Evolutionary conservation across 1,284 basidiomycete species (phyloP).

Genomic region (Anthracocystis setariae): DNA sequence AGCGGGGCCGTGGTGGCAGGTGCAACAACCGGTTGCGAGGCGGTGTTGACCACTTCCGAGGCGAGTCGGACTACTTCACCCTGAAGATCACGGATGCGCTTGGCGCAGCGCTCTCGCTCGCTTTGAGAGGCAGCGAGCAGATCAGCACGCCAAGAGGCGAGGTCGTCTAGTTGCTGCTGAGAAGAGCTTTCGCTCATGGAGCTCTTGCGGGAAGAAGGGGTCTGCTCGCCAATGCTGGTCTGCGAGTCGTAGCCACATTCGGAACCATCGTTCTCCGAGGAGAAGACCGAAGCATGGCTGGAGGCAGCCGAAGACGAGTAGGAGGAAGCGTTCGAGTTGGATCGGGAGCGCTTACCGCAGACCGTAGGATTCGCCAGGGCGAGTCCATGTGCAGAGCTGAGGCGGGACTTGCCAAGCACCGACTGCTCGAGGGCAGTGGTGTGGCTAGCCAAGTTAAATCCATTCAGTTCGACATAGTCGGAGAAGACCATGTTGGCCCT

Average conservation of each 20-base stretch:
- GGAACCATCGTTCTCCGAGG: slow-evolving; percentile 26
- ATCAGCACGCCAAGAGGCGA: slow-evolving; percentile 34
- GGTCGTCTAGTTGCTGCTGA: slow-evolving; percentile 23
- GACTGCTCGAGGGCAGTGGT: slow-evolving; percentile 49
- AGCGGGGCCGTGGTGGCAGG: background rate
- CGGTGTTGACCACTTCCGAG: slow-evolving; percentile 23
- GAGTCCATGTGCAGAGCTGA: slow-evolving; percentile 5
- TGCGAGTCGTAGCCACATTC: slow-evolving; percentile 32
- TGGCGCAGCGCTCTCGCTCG: slow-evolving; percentile 30
- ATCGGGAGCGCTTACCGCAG: slow-evolving; percentile 47
- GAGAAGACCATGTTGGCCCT: slow-evolving; percentile 26
- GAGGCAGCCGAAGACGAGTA: slow-evolving; percentile 39
- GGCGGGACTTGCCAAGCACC: slow-evolving; percentile 42
- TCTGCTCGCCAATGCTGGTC: slow-evolving; percentile 35
- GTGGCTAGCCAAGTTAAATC: slow-evolving; percentile 42
- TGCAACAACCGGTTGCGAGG: slow-evolving; percentile 7
- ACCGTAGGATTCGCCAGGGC: slow-evolving; percentile 15
- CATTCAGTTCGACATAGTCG: slow-evolving; percentile 44
- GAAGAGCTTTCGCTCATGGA: slow-evolving; percentile 24
- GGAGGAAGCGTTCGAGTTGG: slow-evolving; percentile 44
- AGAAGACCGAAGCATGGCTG: slow-evolving; percentile 48
- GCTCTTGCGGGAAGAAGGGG: slow-evolving; percentile 38
- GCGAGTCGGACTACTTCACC: slow-evolving; percentile 36
- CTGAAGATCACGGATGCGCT: slow-evolving; percentile 37
- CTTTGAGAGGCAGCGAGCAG: slow-evolving; percentile 19